Evolutionary conservation across 106 monocot species (phyloP).

Genomic region (Chionographis japonica): DNA sequence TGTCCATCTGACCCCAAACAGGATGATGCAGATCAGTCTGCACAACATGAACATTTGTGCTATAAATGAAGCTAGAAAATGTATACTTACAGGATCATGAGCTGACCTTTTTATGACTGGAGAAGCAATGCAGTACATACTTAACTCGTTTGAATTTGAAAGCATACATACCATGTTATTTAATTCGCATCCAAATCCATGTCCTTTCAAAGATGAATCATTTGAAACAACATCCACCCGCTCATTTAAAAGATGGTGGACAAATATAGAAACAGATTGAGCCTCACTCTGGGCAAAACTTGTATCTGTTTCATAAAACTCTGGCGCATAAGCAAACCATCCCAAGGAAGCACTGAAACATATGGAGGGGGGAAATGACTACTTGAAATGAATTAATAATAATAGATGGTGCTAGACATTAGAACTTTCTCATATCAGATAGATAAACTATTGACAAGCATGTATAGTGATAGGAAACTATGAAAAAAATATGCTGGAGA

Average conservation of each 20-base stretch:
- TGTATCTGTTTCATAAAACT: slow-evolving; percentile 91
- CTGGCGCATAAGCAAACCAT: slow-evolving; percentile 89
- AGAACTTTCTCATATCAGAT: no score
- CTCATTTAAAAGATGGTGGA: slow-evolving; percentile 70
- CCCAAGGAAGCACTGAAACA: slow-evolving; percentile 73
- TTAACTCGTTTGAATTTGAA: neutral
- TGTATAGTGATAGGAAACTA: no score
- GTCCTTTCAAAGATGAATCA: slow-evolving; percentile 57
- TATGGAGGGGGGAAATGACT: neutral
- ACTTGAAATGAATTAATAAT: no score
- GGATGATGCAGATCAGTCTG: slow-evolving; percentile 74
- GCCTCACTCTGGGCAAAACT: slow-evolving; percentile 89
- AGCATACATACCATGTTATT: slow-evolving; percentile 40
- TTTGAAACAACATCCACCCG: slow-evolving; percentile 24
- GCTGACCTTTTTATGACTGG: neutral
- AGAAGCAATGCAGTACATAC: neutral
- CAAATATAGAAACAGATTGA: slow-evolving; percentile 87
- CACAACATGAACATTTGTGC: neutral
- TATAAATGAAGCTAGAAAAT: neutral
- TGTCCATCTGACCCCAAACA: slow-evolving; percentile 84
- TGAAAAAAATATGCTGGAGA: no score
- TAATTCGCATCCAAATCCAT: slow-evolving; percentile 43
- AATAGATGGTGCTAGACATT: no score
- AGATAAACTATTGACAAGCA: no score
- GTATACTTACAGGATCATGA: neutral